Evolutionary conservation across 768 basidiomycete genomes (phyloP).

Genomic region (Leccinum boreale): DNA sequence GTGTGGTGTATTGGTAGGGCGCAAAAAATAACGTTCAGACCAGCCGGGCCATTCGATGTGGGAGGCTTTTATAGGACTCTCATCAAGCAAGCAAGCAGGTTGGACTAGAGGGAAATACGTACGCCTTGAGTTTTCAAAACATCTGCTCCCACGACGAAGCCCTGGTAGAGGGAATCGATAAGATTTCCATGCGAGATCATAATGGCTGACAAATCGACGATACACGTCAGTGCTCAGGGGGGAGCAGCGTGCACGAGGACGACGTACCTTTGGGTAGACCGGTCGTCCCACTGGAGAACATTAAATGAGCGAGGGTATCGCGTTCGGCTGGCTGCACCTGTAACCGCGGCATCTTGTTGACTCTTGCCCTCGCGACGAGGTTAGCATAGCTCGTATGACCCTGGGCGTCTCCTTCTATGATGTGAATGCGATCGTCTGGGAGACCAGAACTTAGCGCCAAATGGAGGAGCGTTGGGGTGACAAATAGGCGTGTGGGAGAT

Average conservation of each 20-base stretch:
- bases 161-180: constrained; percentile 42
- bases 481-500: constrained; percentile 51
- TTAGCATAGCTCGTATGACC: constrained; percentile 44
- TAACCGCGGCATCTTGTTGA: constrained; percentile 37
- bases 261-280: constrained; percentile 67
- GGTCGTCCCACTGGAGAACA: constrained; percentile 78
- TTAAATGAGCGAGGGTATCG: constrained; percentile 63
- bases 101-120: constrained; percentile 10
- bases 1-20: constrained; percentile 69
- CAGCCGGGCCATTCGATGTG: constrained; percentile 39
- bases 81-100: not conserved
- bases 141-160: constrained; percentile 29
- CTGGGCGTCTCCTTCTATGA: constrained; percentile 42
- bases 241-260: not conserved
- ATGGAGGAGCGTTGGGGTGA: constrained; percentile 43
- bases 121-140: constrained; percentile 38
- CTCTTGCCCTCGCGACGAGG: constrained; percentile 40
- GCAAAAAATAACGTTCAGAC: constrained; percentile 47
- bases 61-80: constrained; percentile 32
- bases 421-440: constrained; percentile 42
- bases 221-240: constrained; percentile 1
- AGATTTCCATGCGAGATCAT: constrained; percentile 73
- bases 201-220: constrained; percentile 43
- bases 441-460: constrained; percentile 39
- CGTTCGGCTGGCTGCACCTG: constrained; percentile 43